Evolutionary conservation across 345 rosid genomes (phyloP), one percentile per base, ranked within the genome.

Genomic region (Excoecaria cochinchinensis): DNA sequence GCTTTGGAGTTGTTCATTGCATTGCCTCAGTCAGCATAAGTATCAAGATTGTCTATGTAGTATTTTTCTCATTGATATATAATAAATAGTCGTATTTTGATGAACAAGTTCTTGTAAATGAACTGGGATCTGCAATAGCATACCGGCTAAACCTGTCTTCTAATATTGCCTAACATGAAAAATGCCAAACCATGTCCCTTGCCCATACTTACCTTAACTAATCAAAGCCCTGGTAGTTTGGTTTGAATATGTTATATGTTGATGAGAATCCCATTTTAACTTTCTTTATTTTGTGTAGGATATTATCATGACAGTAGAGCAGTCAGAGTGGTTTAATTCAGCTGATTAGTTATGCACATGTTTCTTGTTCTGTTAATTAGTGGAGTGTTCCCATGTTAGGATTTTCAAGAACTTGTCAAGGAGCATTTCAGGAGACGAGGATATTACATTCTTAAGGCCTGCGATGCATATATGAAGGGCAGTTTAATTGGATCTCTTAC

Each of bases 381-480:
- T 60, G 59, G 36, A 65, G 39, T 60, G 38, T 19, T 25, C 16
- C 48, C 12, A 16, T 74, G 65, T 36, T 47, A 96, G 99, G 97
- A 87, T 85, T 96, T 96, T 60, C 92, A 88, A 77, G 95, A 83
- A 64, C 91, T 92, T 38, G 74, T 96, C 70, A 88, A 84, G 69
- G 92, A 86, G 55, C 98, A 93, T 83, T 96, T 93, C 87, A 86
- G 79, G 84, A 87, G 78, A 76, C 97, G 99, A 0, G 98, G 98
- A 7, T 83, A 83, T 78, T 90, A 89, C 88, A 86, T 96, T 81
- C 93, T 96, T 67, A 93, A 87, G 85, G 99, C 98, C 39, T 93
- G 97, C 70, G 90, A 91, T 74, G 92, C 98, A 9, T 93, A 92
- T 78, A 92, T 88, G 98, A 90, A 89, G 76, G 99, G 99, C 78